Base-by-base conservation (phyloP, 352 stramenopile species). In the Phytophthora ohioensis region DNA sequence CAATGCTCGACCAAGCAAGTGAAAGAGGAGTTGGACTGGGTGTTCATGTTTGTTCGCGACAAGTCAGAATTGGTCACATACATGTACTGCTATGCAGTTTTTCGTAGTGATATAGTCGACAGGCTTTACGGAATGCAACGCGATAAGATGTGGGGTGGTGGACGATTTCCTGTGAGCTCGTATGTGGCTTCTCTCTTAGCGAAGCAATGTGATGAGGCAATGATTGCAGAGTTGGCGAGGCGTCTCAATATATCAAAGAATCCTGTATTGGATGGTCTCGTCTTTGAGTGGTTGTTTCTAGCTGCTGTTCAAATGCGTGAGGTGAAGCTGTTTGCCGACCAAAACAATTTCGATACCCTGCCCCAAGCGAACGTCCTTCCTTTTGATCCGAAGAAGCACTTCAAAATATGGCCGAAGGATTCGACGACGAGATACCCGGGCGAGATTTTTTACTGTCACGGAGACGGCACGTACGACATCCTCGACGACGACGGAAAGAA, bases 261-360 rank as follows among this genome's bases (percentile, higher is more conserved):
- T 17, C 42, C 52, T 15, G n/a, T 21, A 1, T 10, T 57, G 61
- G 51, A 51, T 39, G 51, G 41, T 3, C 32, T 43, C 30, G 0
- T 69, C 12, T 62, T 57, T 38, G 61, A 69, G 38, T 69, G 61
- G 51, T 38, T 57, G 34, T 62, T 69, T 47, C 5, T 62, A 3
- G 49, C 27, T 10, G 32, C 51, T 45, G 51, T 69, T 43, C 32
- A 13, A 38, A 34, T 10, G 2, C 21, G 21, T 1, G 21, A 27
- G 21, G 21, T 27, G 21, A 27, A 27, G 21, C 21, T 27, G 21
- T 27, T 27, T 27, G 21, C 21, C 21, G 21, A 27, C 0, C 21
- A 1, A 27, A 27, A 27, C 21, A 27, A 27, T 27, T 27, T 27
- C 1, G 21, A 27, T 1, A 27, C 1, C 1, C 21, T 27, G 21